Evolutionary conservation across 1,284 basidiomycete genomes (phyloP), one percentile per base, ranked within the genome.

Genomic region (Puccinia hordei): DNA sequence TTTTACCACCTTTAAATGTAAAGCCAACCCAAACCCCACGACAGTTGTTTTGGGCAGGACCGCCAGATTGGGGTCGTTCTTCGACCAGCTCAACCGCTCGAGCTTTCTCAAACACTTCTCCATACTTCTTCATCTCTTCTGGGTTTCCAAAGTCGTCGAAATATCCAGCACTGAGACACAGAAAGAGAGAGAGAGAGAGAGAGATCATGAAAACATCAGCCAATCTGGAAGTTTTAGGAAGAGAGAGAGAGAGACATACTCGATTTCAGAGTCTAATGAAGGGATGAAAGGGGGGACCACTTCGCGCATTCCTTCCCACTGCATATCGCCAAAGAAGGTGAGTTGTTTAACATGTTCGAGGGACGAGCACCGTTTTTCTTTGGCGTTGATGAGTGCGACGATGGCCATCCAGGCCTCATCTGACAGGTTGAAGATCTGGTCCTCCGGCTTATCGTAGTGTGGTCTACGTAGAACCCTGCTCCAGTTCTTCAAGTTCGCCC

Each of bases 401-500:
- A 99, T 91, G n/a, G 92, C 93, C 84, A 96, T 93, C 97, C 97
- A 99, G 0, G 95, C 94, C 12, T 91, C 87, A 85, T 99, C 96
- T 2, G 90, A 90, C 82, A 99, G 88, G 87, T 99, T 99, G 89
- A 99, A 99, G 83, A 99, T 94, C 74, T 96, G 88, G 86, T 99
- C 97, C 85, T 99, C 95, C 2, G 93, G 92, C 83, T 93, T 92
- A 85, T 98, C 95, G 84, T 99, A 99, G 83, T 97, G 92, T 0
- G 97, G 97, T 82, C 97, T 87, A 27, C 92, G 89, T 4, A 99
- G 89, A 2, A 95, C 85, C 83, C 92, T 92, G 33, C 91, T 90
- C 97, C 97, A 99, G 86, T 98, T 98, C 87, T 98, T 98, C 83
- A 99, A 87, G 86, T 99, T 99, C 27, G 94, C 94, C 95, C 97